Percentiles rank a stretch among this genome's conserved stretches.
Evolutionary conservation across 192 early-diverging fungal species (phyloP).

Genomic region (Mortierella antarctica): DNA sequence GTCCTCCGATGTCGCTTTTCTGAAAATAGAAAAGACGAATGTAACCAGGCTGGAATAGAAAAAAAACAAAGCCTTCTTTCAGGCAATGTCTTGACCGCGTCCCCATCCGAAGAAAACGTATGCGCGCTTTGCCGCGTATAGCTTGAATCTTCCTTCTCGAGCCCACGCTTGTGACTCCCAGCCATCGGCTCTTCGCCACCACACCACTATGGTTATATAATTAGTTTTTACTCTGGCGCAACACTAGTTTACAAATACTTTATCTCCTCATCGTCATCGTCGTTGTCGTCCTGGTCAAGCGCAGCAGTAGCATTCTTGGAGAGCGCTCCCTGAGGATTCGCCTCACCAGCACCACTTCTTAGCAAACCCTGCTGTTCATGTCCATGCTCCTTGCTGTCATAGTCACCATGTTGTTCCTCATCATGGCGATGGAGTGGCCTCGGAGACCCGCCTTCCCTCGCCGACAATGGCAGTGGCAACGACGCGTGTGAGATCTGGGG

Average conservation of each 20-base stretch:
- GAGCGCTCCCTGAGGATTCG: neutral
- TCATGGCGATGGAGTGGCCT: neutral
- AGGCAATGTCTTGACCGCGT: too few species aligned
- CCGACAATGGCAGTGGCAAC: neutral
- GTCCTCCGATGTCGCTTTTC: too few species aligned
- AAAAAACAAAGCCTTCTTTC: too few species aligned
- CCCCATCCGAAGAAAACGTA: too few species aligned
- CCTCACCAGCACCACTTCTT: neutral
- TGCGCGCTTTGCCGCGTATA: too few species aligned
- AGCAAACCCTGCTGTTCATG: neutral
- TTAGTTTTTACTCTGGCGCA: neutral
- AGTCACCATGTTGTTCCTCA: neutral
- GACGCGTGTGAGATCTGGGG: conserved; percentile 1
- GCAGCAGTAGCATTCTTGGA: neutral
- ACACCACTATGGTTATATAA: too few species aligned
- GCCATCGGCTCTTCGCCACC: neutral
- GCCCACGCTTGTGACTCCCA: neutral
- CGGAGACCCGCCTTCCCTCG: neutral
- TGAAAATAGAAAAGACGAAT: too few species aligned
- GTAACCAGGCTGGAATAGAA: too few species aligned
- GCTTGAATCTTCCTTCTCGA: too few species aligned
- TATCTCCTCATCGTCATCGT: conserved; percentile 3
- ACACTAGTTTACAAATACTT: conserved; percentile 1
- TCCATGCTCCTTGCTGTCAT: neutral
- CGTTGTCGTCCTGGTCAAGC: neutral